Evolutionary conservation across 768 basidiomycete species (phyloP).

Genomic region (Auricularia sp.): DNA sequence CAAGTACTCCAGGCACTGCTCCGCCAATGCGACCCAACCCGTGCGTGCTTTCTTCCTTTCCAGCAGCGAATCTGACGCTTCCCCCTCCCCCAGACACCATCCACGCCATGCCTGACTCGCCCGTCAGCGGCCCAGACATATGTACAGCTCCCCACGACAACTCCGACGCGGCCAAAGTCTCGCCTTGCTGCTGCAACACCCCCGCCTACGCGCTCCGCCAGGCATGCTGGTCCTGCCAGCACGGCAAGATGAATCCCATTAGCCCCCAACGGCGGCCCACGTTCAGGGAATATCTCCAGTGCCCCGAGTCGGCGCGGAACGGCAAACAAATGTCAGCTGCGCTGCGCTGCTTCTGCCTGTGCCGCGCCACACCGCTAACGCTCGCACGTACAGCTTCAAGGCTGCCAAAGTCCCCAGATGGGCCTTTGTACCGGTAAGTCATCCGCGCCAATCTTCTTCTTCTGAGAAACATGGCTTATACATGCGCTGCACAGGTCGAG

Average conservation of each 20-base stretch:
- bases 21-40: not conserved
- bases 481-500: too few species aligned
- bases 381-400: not conserved
- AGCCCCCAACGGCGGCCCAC: not conserved
- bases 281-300: not conserved
- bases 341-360: not conserved
- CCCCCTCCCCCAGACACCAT: not conserved
- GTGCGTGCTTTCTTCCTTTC: not conserved
- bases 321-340: not conserved
- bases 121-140: not conserved
- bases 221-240: not conserved
- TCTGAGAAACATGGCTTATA: not conserved
- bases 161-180: not conserved
- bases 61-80: not conserved
- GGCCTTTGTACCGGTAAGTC: not conserved
- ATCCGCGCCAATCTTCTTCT: not conserved
- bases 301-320: not conserved
- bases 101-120: not conserved
- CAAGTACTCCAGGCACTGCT: not conserved
- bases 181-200: not conserved
- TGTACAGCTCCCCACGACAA: not conserved
- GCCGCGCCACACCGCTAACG: not conserved
- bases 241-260: not conserved
- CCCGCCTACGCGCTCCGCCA: not conserved
- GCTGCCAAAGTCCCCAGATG: not conserved